Evolutionary conservation across 305 asterid genomes (phyloP).

Genomic region (Caryopteris hybrid): DNA sequence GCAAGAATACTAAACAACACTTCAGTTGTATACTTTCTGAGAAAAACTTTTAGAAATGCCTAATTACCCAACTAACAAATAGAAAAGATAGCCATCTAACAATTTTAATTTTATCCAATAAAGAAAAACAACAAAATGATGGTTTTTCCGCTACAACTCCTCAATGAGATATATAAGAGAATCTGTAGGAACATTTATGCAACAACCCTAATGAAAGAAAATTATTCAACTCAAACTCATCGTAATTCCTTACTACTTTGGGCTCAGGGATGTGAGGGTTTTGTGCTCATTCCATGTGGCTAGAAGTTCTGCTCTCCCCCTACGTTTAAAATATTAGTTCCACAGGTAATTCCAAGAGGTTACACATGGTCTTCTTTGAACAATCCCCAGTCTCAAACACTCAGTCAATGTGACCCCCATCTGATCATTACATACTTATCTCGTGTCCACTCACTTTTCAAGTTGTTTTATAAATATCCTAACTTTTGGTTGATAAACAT

Average conservation of each 20-base stretch:
- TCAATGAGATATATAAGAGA: background rate
- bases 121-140: background rate
- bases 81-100: background rate
- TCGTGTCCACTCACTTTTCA: background rate
- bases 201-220: background rate
- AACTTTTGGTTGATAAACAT: too few species aligned
- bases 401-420: too few species aligned
- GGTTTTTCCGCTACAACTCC: background rate
- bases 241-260: background rate
- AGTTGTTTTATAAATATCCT: too few species aligned
- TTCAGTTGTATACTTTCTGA: too few species aligned
- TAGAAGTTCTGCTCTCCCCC: background rate
- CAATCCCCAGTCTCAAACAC: background rate
- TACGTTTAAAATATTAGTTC: background rate
- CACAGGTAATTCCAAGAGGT: background rate
- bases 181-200: background rate
- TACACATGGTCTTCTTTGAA: background rate
- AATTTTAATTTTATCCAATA: background rate
- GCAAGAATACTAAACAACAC: too few species aligned
- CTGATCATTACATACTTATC: too few species aligned
- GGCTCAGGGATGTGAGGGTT: background rate
- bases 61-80: background rate
- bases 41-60: background rate
- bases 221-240: background rate
- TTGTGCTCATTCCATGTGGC: background rate